Evolutionary conservation across 1,139 yeast genomes (phyloP), one percentile per base, ranked within the genome.

Genomic region (Lodderomyces oxycetoniae): DNA sequence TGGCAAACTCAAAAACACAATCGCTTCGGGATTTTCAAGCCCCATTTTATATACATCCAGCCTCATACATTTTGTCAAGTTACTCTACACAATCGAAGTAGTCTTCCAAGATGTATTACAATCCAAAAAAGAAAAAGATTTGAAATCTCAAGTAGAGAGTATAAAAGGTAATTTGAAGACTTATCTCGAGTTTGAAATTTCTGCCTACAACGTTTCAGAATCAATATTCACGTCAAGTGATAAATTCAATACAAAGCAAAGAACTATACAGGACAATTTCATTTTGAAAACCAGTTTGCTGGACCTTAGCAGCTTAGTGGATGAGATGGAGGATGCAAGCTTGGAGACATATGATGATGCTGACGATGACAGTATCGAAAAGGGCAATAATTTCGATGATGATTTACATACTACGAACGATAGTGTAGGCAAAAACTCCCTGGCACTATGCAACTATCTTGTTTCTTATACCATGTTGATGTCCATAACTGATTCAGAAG

Each of bases 381-480:
- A n/a, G n/a, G n/a, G n/a, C n/a, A n/a, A n/a, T n/a, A n/a, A n/a
- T n/a, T n/a, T n/a, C n/a, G n/a, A n/a, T n/a, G n/a, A n/a, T n/a
- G n/a, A n/a, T n/a, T n/a, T n/a, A n/a, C n/a, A n/a, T n/a, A n/a
- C n/a, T n/a, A n/a, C n/a, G n/a, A n/a, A n/a, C n/a, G n/a, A n/a
- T n/a, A n/a, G n/a, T n/a, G n/a, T n/a, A 6, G 50, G 53, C 25
- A 47, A 46, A 17, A 49, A 50, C 26, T 38, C 55, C 2, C 42
- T 55, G 9, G 65, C 70, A 0, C 53, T 67, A n/a, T 47, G 57
- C 16, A 64, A 62, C 35, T 63, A 55, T 32, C 43, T 67, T 23
- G 37, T 61, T 5, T 50, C 69, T 12, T 67, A 60, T 37, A 47
- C 59, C 9, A 51, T 67, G 3, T 44, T 65, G 17, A 52, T 54